Conservation (phyloP, 2,329 filamentous ascomycete genomes). For the Botrytis galanthina region DNA sequence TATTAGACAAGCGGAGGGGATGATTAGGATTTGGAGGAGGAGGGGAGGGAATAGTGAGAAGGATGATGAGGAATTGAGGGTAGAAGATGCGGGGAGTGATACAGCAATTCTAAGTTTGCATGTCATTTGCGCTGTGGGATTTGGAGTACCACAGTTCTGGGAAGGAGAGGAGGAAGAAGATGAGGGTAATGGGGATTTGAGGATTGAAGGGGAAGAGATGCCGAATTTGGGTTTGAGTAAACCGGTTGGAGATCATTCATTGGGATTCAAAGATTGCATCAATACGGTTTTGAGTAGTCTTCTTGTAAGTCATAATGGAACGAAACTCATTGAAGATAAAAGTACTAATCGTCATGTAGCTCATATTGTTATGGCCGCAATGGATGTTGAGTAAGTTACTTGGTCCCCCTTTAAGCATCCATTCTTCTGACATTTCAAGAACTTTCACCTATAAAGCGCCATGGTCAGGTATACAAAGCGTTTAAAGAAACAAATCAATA, state of each 20-base stretch:
- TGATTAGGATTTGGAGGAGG: conserved; percentile 47
- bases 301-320: background rate
- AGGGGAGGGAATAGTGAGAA: conserved; percentile 40
- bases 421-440: conserved; percentile 18
- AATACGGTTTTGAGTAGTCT: conserved; percentile 48
- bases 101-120: conserved; percentile 52
- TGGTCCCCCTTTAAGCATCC: background rate
- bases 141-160: conserved; percentile 41
- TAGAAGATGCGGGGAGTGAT: conserved; percentile 45
- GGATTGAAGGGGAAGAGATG: background rate
- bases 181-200: background rate
- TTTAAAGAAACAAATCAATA: conserved; percentile 50
- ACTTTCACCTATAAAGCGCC: conserved; percentile 42
- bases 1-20: conserved; percentile 46
- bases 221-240: conserved; percentile 8
- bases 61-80: conserved; percentile 30
- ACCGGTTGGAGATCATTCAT: conserved; percentile 29
- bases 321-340: background rate
- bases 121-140: conserved; percentile 54
- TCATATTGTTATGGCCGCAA: conserved; percentile 41
- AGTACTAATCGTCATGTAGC: background rate
- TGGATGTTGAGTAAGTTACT: conserved; percentile 42
- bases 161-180: conserved; percentile 39
- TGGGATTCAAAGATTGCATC: conserved; percentile 52
- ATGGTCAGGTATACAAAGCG: conserved; percentile 43